Evolutionary conservation across 805 yeast species (phyloP).

Genomic region (Metschnikowia proteae): DNA sequence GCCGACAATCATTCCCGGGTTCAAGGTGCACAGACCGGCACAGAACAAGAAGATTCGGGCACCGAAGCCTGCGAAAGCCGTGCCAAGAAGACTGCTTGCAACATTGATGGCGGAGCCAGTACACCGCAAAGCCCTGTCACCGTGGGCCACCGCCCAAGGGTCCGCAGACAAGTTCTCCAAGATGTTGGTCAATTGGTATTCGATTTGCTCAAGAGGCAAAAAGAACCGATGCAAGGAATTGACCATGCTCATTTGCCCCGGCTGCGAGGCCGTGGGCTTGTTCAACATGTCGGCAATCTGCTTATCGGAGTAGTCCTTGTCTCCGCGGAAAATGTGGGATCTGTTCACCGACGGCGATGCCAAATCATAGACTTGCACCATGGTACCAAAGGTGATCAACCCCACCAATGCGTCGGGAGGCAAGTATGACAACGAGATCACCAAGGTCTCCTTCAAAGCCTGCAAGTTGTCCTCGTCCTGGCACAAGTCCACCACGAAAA

Average conservation of each 20-base stretch:
- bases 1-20: conserved; percentile 92
- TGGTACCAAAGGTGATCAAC: conserved; percentile 82
- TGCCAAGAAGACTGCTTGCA: conserved; percentile 77
- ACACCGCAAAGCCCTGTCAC: conserved; percentile 82
- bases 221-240: conserved; percentile 56
- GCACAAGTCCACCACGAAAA: conserved; percentile 83
- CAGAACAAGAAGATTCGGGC: conserved; percentile 87
- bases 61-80: conserved; percentile 79
- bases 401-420: conserved; percentile 92
- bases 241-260: conserved; percentile 24
- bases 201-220: conserved; percentile 71
- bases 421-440: conserved; percentile 68
- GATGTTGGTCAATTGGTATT: conserved; percentile 74
- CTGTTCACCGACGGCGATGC: conserved; percentile 61
- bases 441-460: conserved; percentile 76
- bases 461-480: conserved; percentile 84
- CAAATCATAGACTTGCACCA: conserved; percentile 85
- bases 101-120: conserved; percentile 90
- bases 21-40: conserved; percentile 92
- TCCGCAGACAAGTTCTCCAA: conserved; percentile 75
- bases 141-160: conserved; percentile 86
- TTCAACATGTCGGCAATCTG: conserved; percentile 54
- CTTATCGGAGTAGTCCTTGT: conserved; percentile 75
- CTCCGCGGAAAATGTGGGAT: conserved; percentile 83
- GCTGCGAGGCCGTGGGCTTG: conserved; percentile 27